Percentiles rank a stretch among this genome's conserved stretches.
Evolutionary conservation across 2,329 filamentous ascomycete species (phyloP).

Genomic region (Xylariaceae sp.): DNA sequence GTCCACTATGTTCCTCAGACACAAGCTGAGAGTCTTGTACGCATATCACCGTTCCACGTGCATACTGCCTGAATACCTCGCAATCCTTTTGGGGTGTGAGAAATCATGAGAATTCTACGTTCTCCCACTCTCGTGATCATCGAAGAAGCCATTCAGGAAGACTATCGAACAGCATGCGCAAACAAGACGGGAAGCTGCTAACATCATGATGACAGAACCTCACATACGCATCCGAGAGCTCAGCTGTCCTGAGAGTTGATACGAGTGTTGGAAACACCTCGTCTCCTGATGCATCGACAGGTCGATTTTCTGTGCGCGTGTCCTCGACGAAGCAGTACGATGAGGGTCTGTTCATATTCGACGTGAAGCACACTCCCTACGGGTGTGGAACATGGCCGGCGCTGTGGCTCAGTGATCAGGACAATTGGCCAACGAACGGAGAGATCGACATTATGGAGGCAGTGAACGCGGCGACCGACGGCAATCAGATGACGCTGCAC

Average conservation of each 20-base stretch:
- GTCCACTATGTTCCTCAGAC: constrained; percentile 50
- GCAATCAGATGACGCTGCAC: constrained; percentile 59
- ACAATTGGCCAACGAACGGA: constrained; percentile 59
- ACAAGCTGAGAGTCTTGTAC: constrained; percentile 40
- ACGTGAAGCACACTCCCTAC: constrained; percentile 59
- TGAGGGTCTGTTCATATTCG: constrained; percentile 64
- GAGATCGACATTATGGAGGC: constrained; percentile 63
- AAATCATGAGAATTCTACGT: no score
- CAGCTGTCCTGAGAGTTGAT: constrained; percentile 59
- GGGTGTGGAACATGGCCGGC: constrained; percentile 64
- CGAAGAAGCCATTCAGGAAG: no score
- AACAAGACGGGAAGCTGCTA: background rate
- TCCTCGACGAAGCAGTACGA: constrained; percentile 58
- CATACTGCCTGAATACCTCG: no score
- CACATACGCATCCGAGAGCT: constrained; percentile 52
- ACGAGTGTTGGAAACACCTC: constrained; percentile 48
- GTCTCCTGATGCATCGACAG: constrained; percentile 49
- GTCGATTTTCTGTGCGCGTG: constrained; percentile 60
- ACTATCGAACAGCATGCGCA: no score
- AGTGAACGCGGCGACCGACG: constrained; percentile 49
- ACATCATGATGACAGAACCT: constrained; percentile 46
- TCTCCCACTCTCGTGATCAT: no score
- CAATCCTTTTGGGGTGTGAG: no score
- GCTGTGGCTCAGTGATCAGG: constrained; percentile 60
- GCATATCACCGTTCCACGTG: no score